Percentiles rank a stretch among this genome's conserved stretches.
These are phyloP conservation scores for Piloderma croceum DNA, from an alignment of 768 basidiomycete species.

Conservation along the genomic window DNA sequence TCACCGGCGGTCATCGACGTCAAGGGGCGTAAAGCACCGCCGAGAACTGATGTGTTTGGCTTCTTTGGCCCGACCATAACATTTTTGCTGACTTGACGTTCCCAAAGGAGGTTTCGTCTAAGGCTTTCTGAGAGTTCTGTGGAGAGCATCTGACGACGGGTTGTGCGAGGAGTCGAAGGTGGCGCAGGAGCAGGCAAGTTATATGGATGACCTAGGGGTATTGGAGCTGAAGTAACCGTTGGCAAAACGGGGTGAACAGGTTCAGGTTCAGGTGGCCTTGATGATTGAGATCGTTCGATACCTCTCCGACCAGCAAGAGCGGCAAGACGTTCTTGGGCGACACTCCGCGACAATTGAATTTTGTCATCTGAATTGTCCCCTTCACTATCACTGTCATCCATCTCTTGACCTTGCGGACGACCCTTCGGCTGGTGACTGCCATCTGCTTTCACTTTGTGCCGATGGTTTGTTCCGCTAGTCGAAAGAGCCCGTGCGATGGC, in stretches of 20 bases:
- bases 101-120: conserved; percentile 77
- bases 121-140: conserved; percentile 84
- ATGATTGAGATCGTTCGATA: conserved; percentile 22
- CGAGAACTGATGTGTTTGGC: conserved; percentile 20
- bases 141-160: conserved; percentile 75
- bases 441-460: conserved; percentile 27
- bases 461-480: background rate
- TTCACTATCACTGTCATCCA: conserved; percentile 56
- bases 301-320: conserved; percentile 48
- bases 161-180: conserved; percentile 82
- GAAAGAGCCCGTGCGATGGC: conserved; percentile 13
- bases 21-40: conserved; percentile 29
- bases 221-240: conserved; percentile 43
- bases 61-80: conserved; percentile 32
- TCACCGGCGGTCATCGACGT: conserved; percentile 21
- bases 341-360: conserved; percentile 57
- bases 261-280: conserved; percentile 11
- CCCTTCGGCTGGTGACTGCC: conserved; percentile 59
- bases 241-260: conserved; percentile 7
- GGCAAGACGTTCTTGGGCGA: conserved; percentile 63
- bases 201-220: conserved; percentile 61
- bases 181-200: conserved; percentile 60
- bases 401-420: conserved; percentile 55
- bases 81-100: conserved; percentile 59
- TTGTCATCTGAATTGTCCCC: conserved; percentile 31